Base-by-base conservation (phyloP, 352 stramenopile genomes). In the Pythium volutum region DNA sequence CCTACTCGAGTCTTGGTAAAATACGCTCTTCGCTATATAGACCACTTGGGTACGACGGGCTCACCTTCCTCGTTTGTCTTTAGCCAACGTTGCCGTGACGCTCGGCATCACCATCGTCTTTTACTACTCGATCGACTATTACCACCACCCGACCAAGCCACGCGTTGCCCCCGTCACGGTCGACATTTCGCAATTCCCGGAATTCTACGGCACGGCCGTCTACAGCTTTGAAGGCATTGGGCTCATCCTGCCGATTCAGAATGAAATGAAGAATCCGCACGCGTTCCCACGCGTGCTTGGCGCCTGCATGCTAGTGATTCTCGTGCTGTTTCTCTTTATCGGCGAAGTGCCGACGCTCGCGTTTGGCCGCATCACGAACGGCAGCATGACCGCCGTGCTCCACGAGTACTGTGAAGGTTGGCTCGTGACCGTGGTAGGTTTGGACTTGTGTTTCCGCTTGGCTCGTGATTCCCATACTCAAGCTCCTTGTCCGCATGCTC, bases 181-280 rank as follows among this genome's bases (percentile, higher is more conserved):
- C 3, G 64, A 74, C 23, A 83, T 76, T 73, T 64, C 66, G 2
- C 67, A 76, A 12, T 67, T 92, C 7, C 75, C 80, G 1, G 74
- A 84, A 49, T 92, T 92, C 62, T 92, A 90, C 49, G 82, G 83
- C 53, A 92, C 83, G 9, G 81, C 83, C 2, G 83, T 92, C 33
- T 92, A 92, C 67, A 89, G 79, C 29, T 92, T 92, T 48, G 83
- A 92, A 56, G 83, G 83, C 45, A 92, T 92, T 22, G 83, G 83
- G 0, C 68, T 92, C 18, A 84, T 92, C 39, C 43, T 92, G 27
- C 81, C 83, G 12, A 86, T 92, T 46, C 81, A 92, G 59, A 92
- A 92, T 46, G 83, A 85, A 62, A 92, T 92, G 83, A 49, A 60
- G 2, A 55, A 87, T 29, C 77, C 78, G 15, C 58, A 79, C 7